These are phyloP conservation scores for Pouteria campechiana DNA, from an alignment of 179 eudicot genomes.

Conservation along the genomic window DNA sequence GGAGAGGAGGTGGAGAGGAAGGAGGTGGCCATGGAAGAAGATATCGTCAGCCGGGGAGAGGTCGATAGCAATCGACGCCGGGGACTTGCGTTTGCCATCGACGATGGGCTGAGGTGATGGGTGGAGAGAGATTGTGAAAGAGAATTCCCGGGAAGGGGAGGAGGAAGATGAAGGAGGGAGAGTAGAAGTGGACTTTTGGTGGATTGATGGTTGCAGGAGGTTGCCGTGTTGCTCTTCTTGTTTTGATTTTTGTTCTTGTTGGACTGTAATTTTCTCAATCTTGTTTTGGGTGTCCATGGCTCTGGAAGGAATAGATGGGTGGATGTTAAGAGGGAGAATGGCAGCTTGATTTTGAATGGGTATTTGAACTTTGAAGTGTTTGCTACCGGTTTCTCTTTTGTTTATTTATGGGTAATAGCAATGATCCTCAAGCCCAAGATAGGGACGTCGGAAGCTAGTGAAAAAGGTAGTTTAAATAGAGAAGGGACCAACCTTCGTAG, in stretches of 20 bases:
- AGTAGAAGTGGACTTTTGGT: background rate
- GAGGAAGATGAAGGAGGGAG: slow-evolving; percentile 36
- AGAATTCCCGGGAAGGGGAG: slow-evolving; percentile 83
- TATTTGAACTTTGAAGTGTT: too few species aligned
- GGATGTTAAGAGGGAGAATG: background rate
- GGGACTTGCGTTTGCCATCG: background rate
- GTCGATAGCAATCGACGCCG: slow-evolving; percentile 32
- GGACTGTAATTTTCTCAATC: slow-evolving; percentile 7
- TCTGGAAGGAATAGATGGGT: background rate
- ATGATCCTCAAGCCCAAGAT: too few species aligned
- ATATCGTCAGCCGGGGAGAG: slow-evolving; percentile 87
- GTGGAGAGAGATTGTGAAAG: slow-evolving; percentile 72
- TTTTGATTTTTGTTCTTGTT: background rate
- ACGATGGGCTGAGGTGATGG: slow-evolving; percentile 4
- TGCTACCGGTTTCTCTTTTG: too few species aligned
- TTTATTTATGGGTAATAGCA: background rate
- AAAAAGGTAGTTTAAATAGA: too few species aligned
- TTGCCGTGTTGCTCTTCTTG: background rate
- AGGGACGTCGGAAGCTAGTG: too few species aligned
- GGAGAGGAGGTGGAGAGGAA: slow-evolving; percentile 73
- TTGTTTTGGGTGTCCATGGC: slow-evolving; percentile 22
- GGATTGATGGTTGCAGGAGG: too few species aligned
- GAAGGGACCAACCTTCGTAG: too few species aligned
- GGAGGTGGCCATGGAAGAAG: slow-evolving; percentile 88
- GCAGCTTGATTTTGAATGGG: too few species aligned